A percentile compares a stretch with the other conserved stretches of the same genome.
phyloP scores from a whole-genome alignment of 2,329 filamentous ascomycete genomes.

The Colletotrichum camelliae region DNA sequence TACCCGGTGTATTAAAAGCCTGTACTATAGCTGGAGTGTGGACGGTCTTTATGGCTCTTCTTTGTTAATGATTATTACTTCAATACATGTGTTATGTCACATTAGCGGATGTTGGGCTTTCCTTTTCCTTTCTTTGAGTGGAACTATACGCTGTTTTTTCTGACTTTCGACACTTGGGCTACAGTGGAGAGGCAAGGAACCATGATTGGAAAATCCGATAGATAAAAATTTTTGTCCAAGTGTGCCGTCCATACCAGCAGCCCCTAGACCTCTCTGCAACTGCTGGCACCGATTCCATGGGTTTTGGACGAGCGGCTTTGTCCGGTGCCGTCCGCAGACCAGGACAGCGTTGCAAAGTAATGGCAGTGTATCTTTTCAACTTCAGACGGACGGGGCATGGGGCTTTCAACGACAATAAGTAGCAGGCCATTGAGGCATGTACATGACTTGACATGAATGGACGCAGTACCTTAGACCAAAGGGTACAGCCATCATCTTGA shows the following conservation, averaged over 20 bases:
- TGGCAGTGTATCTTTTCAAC: not conserved
- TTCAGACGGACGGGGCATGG: not conserved
- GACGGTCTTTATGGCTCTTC: not conserved
- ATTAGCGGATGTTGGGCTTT: not conserved
- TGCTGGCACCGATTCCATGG: not conserved
- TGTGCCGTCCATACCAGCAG: not conserved
- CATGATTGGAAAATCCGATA: not conserved
- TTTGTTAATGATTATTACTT: not conserved
- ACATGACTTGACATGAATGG: not conserved
- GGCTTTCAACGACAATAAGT: not conserved
- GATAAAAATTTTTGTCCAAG: not conserved
- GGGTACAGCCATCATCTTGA: not conserved
- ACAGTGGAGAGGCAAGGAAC: not conserved
- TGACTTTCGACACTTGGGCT: not conserved
- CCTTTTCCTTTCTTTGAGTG: not conserved
- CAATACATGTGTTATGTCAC: not conserved
- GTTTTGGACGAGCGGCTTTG: not conserved
- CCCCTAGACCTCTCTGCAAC: not conserved
- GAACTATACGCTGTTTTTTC: not conserved
- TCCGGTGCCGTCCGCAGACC: not conserved
- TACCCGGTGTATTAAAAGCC: constrained; percentile 20
- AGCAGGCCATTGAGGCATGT: not conserved
- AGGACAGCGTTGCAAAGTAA: not conserved
- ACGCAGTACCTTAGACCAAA: not conserved
- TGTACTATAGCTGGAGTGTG: constrained; percentile 12